Conservation (phyloP, 805 yeast genomes). For the Suhomyces sp. region DNA sequence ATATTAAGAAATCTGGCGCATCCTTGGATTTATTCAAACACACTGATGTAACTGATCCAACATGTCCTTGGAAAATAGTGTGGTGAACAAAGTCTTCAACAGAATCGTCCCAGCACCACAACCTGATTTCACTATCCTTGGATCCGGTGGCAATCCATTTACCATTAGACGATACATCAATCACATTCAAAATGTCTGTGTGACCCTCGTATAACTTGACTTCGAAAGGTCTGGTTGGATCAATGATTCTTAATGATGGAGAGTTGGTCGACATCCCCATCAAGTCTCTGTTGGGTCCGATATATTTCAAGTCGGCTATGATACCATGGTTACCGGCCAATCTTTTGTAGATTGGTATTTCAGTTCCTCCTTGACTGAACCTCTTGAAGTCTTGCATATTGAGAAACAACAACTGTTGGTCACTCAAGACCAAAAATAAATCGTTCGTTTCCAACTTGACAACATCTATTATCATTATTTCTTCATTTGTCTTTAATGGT, state of each 20-base stretch:
- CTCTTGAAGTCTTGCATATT: conserved; percentile 24
- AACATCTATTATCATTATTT: conserved; percentile 65
- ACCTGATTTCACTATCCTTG: conserved; percentile 79
- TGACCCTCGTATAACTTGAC: conserved; percentile 76
- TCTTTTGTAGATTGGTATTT: conserved; percentile 47
- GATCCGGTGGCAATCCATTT: conserved; percentile 89
- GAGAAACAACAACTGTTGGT: conserved; percentile 71
- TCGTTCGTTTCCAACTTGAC: conserved; percentile 33
- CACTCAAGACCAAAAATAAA: conserved; percentile 64
- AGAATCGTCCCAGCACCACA: conserved; percentile 68
- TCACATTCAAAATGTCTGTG: conserved; percentile 73
- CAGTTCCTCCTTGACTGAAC: conserved; percentile 13
- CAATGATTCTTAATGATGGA: conserved; percentile 76
- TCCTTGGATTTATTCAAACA: conserved; percentile 59
- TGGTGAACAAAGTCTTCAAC: conserved; percentile 40
- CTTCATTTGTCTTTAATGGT: conserved; percentile 65
- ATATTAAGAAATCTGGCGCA: conserved; percentile 67
- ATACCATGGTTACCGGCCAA: conserved; percentile 96
- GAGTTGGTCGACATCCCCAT: conserved; percentile 93
- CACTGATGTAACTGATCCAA: conserved; percentile 80
- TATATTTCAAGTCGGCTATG: conserved; percentile 81
- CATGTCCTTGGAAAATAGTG: conserved; percentile 80
- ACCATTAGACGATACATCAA: conserved; percentile 80
- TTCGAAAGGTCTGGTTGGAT: conserved; percentile 57
- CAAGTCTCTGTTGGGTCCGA: conserved; percentile 56